Evolutionary conservation across 2,329 filamentous ascomycete species (phyloP).

Genomic region (Cladosporium sp.): DNA sequence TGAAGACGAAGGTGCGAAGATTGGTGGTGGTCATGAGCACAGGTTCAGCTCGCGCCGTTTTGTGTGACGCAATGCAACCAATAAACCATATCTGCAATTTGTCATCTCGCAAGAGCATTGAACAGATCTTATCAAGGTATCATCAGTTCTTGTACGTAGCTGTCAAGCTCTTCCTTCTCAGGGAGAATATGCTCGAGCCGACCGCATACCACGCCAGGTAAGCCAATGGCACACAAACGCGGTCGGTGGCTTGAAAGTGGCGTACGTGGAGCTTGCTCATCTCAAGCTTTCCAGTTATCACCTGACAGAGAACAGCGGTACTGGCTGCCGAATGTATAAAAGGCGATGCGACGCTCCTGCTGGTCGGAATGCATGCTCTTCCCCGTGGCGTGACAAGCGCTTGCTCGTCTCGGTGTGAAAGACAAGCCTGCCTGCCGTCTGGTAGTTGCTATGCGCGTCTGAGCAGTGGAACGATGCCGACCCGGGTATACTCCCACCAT

Average conservation of each 20-base stretch:
- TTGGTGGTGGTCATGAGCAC: neutral
- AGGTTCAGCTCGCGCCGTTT: neutral
- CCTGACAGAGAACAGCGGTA: neutral
- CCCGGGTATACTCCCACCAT: constrained; percentile 6
- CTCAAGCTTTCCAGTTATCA: neutral
- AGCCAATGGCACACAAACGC: neutral
- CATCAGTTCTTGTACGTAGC: neutral
- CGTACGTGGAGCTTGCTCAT: neutral
- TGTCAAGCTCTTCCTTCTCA: neutral
- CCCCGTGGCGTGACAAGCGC: neutral
- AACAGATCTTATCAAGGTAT: neutral
- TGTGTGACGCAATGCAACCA: neutral
- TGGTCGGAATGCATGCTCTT: neutral
- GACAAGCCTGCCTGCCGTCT: neutral
- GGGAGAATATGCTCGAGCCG: neutral
- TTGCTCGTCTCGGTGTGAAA: neutral
- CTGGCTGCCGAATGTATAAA: neutral
- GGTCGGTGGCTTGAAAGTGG: neutral
- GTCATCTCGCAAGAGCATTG: neutral
- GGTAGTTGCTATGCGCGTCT: neutral
- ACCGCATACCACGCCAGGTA: neutral
- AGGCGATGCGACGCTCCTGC: neutral
- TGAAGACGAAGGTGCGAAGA: neutral
- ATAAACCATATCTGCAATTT: neutral
- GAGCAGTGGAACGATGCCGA: constrained; percentile 14